phyloP scores from a whole-genome alignment of 108 stramenopile genomes.

The Fragilariopsis cylindrus region DNA sequence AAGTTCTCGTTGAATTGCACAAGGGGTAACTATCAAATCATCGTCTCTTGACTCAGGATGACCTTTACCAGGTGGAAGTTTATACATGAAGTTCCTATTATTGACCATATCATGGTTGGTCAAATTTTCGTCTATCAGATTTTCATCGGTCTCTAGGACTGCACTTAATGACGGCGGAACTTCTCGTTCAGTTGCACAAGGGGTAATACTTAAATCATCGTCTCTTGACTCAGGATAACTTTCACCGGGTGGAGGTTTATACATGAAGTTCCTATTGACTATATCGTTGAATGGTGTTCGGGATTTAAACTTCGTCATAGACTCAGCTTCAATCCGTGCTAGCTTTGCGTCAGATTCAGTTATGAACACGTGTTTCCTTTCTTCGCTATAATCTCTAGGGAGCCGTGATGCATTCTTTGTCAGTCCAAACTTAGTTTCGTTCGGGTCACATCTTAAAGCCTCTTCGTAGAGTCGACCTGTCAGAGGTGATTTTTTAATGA shows the following conservation, averaged over 20 bases:
- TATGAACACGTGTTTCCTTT: slow-evolving; percentile 29
- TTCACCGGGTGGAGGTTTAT: too few species aligned
- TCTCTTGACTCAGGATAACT: slow-evolving; percentile 2
- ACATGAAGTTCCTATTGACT: neutral
- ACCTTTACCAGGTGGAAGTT: too few species aligned
- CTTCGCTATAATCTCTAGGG: slow-evolving; percentile 31
- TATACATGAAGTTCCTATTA: too few species aligned
- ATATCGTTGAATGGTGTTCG: slow-evolving; percentile 8
- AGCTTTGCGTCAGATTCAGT: slow-evolving; percentile 27
- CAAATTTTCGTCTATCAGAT: too few species aligned
- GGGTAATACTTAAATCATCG: slow-evolving; percentile 29
- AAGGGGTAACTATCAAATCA: neutral
- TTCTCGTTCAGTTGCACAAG: slow-evolving; percentile 11
- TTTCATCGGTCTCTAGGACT: neutral
- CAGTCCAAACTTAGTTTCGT: neutral
- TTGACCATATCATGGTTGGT: neutral
- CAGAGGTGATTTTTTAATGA: slow-evolving; percentile 28
- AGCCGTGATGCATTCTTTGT: neutral
- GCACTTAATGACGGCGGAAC: neutral
- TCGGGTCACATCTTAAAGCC: slow-evolving; percentile 15
- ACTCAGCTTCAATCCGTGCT: slow-evolving; percentile 28
- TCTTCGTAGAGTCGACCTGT: slow-evolving; percentile 33
- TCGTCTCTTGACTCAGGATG: neutral
- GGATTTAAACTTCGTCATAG: slow-evolving; percentile 19
- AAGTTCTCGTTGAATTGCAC: neutral